Evolutionary conservation across 2,329 filamentous ascomycete species (phyloP).

Genomic region (Ambrosiella xylebori): DNA sequence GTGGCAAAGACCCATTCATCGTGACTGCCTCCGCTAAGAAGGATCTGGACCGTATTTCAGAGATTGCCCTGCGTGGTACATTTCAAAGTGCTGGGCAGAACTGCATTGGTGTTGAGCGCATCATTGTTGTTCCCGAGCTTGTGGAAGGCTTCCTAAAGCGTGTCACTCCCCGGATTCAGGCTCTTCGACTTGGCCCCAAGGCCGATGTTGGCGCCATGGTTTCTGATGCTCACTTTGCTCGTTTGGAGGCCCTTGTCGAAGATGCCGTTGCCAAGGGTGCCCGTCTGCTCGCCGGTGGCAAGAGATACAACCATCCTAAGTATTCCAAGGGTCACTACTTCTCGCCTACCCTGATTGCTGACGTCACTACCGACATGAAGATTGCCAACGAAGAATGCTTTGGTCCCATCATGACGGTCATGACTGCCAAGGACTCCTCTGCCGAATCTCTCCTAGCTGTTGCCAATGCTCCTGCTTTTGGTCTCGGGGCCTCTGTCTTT

Average conservation of each 20-base stretch:
- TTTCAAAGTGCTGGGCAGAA: constrained; percentile 96
- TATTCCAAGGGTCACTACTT: constrained; percentile 81
- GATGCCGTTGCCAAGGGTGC: constrained; percentile 69
- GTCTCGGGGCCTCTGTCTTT: constrained; percentile 78
- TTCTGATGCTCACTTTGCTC: constrained; percentile 56
- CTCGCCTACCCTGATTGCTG: constrained; percentile 71
- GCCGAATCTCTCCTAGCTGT: constrained; percentile 50
- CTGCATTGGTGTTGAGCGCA: constrained; percentile 90
- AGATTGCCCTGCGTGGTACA: constrained; percentile 75
- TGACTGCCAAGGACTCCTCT: constrained; percentile 50
- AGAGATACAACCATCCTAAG: constrained; percentile 50
- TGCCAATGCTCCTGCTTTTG: constrained; percentile 72
- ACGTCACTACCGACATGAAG: constrained; percentile 70
- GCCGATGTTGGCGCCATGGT: constrained; percentile 84
- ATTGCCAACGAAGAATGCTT: constrained; percentile 89
- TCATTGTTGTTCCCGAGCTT: constrained; percentile 61
- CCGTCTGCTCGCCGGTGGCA: constrained; percentile 63
- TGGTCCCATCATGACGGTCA: constrained; percentile 72
- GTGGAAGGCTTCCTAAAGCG: constrained; percentile 56
- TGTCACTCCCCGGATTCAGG: constrained; percentile 56
- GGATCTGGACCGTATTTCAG: constrained; percentile 55
- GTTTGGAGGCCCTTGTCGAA: constrained; percentile 57
- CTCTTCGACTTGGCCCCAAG: constrained; percentile 57
- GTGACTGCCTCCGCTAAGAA: constrained; percentile 58
- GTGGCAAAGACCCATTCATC: constrained; percentile 86